Evolutionary conservation across 2,329 filamentous ascomycete species (phyloP).

Genomic region (Fusarium bactridioides): DNA sequence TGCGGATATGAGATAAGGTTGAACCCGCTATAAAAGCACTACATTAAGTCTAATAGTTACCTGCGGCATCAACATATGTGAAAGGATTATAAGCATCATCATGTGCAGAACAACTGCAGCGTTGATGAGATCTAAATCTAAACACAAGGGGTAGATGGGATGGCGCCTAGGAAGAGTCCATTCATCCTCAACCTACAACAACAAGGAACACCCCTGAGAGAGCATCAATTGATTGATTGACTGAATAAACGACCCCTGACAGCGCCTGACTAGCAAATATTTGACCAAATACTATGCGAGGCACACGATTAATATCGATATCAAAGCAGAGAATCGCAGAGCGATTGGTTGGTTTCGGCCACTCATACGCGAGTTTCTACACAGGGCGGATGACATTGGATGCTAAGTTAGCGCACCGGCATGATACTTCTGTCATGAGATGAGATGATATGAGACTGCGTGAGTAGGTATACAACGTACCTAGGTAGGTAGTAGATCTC

Average conservation of each 20-base stretch:
- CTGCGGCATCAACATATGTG: background rate
- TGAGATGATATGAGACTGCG: background rate
- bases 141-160: constrained; percentile 30
- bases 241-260: constrained; percentile 12
- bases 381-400: constrained; percentile 15
- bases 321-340: constrained; percentile 7
- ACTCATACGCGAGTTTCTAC: constrained; percentile 7
- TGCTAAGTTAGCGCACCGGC: constrained; percentile 4
- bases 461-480: background rate
- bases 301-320: background rate
- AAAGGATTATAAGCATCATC: background rate
- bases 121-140: constrained; percentile 40
- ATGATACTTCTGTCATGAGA: constrained; percentile 33
- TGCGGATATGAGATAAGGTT: constrained; percentile 20
- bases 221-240: background rate
- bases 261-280: constrained; percentile 39
- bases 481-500: background rate
- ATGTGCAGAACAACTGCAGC: constrained; percentile 16
- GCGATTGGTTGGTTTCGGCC: constrained; percentile 31
- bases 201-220: constrained; percentile 12
- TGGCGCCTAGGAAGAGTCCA: constrained; percentile 17
- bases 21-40: constrained; percentile 19
- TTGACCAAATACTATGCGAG: constrained; percentile 25
- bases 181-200: background rate
- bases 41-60: background rate